These are phyloP conservation scores for Nicotiana attenuata DNA, from an alignment of 257 asterid species.

Conservation along the genomic window DNA sequence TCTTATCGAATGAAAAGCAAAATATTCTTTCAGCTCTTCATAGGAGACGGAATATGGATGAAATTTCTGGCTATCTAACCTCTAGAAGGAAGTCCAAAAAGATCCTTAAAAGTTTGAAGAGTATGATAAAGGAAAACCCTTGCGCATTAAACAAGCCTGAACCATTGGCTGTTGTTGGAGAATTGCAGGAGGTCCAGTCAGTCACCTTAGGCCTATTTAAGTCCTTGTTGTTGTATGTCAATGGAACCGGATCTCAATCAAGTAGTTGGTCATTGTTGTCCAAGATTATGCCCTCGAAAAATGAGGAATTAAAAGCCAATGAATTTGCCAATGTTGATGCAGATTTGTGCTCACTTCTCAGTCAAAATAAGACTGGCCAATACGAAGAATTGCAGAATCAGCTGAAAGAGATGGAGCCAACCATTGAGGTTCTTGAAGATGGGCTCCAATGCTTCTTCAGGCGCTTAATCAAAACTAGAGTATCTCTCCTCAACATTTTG, in stretches of 20 bases:
- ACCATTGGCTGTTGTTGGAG: constrained; percentile 19
- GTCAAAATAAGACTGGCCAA: not conserved
- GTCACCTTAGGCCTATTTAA: constrained; percentile 20
- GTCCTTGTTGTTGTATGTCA: constrained; percentile 16
- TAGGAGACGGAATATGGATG: constrained; percentile 23
- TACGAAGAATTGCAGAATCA: constrained; percentile 15
- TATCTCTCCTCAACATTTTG: constrained; percentile 37
- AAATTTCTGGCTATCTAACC: constrained; percentile 13
- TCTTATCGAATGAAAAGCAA: constrained; percentile 19
- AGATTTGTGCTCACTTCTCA: not conserved
- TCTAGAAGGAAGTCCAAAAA: constrained; percentile 22
- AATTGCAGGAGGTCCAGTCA: constrained; percentile 26
- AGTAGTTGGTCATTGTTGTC: constrained; percentile 35
- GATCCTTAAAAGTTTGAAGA: constrained; percentile 19
- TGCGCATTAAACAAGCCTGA: constrained; percentile 9
- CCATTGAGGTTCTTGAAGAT: constrained; percentile 28
- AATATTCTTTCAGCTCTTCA: constrained; percentile 25
- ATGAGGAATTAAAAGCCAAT: constrained; percentile 16
- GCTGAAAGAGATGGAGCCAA: constrained; percentile 25
- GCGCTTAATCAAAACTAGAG: constrained; percentile 35
- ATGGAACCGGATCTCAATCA: constrained; percentile 20
- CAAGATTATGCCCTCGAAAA: constrained; percentile 23
- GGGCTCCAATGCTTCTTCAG: constrained; percentile 28
- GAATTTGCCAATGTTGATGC: constrained; percentile 30
- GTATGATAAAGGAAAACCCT: not conserved